A percentile compares a stretch with the other conserved stretches of the same genome.
These are phyloP conservation scores for Neurospora sp. DNA, from an alignment of 495 filamentous ascomycete species.

Conservation along the genomic window DNA sequence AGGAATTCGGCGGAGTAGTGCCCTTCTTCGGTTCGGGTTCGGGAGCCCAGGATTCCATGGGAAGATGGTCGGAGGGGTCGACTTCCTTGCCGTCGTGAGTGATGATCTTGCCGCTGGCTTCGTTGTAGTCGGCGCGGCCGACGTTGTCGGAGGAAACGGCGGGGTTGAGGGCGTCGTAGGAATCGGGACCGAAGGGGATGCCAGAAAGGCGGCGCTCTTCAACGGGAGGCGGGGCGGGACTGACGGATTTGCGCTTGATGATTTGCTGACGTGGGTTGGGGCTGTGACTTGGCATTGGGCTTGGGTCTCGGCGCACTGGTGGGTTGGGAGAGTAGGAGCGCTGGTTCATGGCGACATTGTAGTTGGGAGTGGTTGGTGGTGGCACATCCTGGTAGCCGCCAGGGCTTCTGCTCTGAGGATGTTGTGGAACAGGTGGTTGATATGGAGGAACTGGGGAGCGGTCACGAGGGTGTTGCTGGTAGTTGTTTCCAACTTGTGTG, in stretches of 20 bases:
- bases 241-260: constrained; percentile 65
- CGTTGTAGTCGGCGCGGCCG: constrained; percentile 28
- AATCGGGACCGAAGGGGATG: constrained; percentile 82
- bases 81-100: constrained; percentile 77
- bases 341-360: constrained; percentile 23
- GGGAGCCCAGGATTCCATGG: constrained; percentile 83
- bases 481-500: constrained; percentile 11
- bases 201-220: constrained; percentile 46
- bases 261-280: constrained; percentile 33
- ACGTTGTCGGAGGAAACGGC: constrained; percentile 23
- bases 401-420: constrained; percentile 16
- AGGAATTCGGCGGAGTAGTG: constrained; percentile 36
- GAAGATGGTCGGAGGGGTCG: constrained; percentile 89
- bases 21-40: constrained; percentile 71
- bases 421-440: not conserved
- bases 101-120: constrained; percentile 54
- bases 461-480: not conserved
- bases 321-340: constrained; percentile 53
- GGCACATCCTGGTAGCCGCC: constrained; percentile 32
- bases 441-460: not conserved
- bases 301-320: constrained; percentile 12
- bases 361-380: constrained; percentile 16
- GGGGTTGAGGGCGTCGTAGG: constrained; percentile 70
- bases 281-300: constrained; percentile 18
- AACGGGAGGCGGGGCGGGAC: constrained; percentile 54